A percentile compares a stretch with the other conserved stretches of the same genome.
Conservation (phyloP, 805 yeast genomes). For the Saccharomycopsis sp. region DNA sequence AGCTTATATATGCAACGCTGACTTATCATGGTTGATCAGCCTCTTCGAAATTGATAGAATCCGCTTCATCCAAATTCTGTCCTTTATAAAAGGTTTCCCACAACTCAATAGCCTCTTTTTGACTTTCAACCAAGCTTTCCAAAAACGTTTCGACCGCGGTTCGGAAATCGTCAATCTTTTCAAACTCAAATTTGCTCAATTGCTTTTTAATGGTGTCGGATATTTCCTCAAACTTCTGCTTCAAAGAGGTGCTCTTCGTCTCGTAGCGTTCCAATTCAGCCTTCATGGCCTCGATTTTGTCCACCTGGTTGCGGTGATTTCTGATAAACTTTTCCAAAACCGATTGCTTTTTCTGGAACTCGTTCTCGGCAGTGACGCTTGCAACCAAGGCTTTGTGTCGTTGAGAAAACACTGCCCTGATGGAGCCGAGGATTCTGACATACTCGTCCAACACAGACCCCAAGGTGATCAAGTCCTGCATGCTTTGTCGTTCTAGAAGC, state of each 20-base stretch:
- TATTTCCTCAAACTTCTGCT: constrained; percentile 52
- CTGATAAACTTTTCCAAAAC: constrained; percentile 38
- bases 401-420: constrained; percentile 64
- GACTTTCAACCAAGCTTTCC: constrained; percentile 85
- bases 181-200: constrained; percentile 56
- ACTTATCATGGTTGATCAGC: background rate
- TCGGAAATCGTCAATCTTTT: constrained; percentile 74
- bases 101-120: constrained; percentile 81
- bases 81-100: constrained; percentile 80
- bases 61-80: constrained; percentile 18
- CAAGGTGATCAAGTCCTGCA: constrained; percentile 79
- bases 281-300: constrained; percentile 48
- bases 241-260: constrained; percentile 42
- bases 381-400: constrained; percentile 50
- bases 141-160: constrained; percentile 83
- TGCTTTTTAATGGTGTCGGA: constrained; percentile 62
- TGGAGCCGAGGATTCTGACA: constrained; percentile 63
- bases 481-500: constrained; percentile 62
- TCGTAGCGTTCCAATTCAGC: constrained; percentile 52
- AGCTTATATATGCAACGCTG: too few relatives aligned
- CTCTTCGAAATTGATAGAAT: constrained; percentile 8
- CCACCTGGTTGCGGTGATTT: constrained; percentile 44
- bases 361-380: constrained; percentile 38
- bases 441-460: constrained; percentile 88
- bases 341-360: constrained; percentile 37